Base-by-base conservation (phyloP, 352 stramenopile species). In the Aphanomyces astaci region DNA sequence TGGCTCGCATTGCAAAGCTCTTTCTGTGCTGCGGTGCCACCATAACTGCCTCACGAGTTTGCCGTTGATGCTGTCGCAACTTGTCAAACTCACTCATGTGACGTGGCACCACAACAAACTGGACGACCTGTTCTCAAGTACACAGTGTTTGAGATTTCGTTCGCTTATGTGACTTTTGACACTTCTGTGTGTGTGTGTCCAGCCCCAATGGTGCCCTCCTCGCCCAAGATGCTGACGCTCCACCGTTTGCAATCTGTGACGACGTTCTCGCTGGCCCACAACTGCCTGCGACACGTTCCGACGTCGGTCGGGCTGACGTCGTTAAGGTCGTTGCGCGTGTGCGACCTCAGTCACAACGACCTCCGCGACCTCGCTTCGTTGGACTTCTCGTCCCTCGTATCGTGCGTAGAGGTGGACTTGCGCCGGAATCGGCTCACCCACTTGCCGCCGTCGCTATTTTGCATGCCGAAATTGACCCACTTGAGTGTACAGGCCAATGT, bases 401-500 rank as follows among this genome's bases (percentile, higher is more conserved):
- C 17, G 2, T 65, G 56, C 56, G 39, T 48, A 22, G 56, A 65
- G 22, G 56, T 65, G 5, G 39, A 65, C 39, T 53, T 65, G 39
- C 56, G 56, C 4, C 32, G 48, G 31, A 65, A 65, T 30, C 17
- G 56, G 4, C 56, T 65, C 19, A 4, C 3, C 33, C 32, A 33
- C 13, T 39, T 65, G 3, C 56, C 56, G 56, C 0, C 56, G 36
- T 65, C 56, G 33, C 32, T 65, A 11, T 65, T 65, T 39, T 10
- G 31, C 36, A 65, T 65, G 39, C 33, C 56, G 15, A 28, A 53
- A 2, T 39, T 65, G 17, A 13, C 11, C 17, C 56, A 54, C 25
- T 28, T 65, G 7, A 65, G 55, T 70, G 72, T 43, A 45, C 56
- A 64, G 55, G 49, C 62, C 43, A 40, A 64, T 24, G 13, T 31